phyloP scores from a whole-genome alignment of 2,329 filamentous ascomycete genomes.

The Calonectria montana region DNA sequence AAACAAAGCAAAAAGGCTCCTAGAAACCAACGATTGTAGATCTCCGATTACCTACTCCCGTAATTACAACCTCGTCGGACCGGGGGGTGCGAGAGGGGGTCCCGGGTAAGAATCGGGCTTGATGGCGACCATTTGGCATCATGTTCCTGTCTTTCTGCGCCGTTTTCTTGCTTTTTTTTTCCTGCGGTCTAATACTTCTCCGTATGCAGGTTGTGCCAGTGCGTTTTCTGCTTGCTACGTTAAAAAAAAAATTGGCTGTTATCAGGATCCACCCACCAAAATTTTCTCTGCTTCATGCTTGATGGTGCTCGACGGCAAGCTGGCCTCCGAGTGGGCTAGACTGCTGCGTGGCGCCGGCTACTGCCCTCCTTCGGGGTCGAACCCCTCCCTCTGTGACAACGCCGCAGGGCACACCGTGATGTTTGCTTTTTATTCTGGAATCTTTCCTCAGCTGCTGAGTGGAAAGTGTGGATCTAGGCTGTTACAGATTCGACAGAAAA shows the following conservation, averaged over 20 bases:
- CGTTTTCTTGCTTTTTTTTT: constrained; percentile 8
- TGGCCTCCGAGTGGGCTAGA: constrained; percentile 1
- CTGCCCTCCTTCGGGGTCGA: constrained; percentile 11
- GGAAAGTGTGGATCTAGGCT: constrained; percentile 25
- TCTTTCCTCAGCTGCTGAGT: constrained; percentile 27
- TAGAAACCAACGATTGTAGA: constrained; percentile 3
- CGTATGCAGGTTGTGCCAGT: background rate
- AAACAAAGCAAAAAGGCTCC: constrained; percentile 7
- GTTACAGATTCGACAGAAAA: constrained; percentile 18
- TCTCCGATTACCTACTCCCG: constrained; percentile 6
- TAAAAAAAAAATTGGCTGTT: background rate
- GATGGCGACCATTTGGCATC: background rate
- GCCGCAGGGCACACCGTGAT: constrained; percentile 4
- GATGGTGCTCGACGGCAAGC: background rate
- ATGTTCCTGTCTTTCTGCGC: background rate
- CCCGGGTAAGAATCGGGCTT: background rate
- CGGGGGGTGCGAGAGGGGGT: background rate
- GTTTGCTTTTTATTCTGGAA: constrained; percentile 42
- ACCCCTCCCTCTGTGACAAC: constrained; percentile 1
- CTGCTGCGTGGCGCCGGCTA: constrained; percentile 13
- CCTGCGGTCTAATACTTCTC: background rate
- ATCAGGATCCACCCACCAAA: background rate
- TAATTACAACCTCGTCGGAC: background rate
- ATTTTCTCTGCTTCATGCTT: constrained; percentile 5
- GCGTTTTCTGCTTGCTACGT: background rate